A percentile compares a stretch with the other conserved stretches of the same genome.
Conservation (phyloP, 2,329 filamentous ascomycete species). For the Sporothrix luriei region DNA sequence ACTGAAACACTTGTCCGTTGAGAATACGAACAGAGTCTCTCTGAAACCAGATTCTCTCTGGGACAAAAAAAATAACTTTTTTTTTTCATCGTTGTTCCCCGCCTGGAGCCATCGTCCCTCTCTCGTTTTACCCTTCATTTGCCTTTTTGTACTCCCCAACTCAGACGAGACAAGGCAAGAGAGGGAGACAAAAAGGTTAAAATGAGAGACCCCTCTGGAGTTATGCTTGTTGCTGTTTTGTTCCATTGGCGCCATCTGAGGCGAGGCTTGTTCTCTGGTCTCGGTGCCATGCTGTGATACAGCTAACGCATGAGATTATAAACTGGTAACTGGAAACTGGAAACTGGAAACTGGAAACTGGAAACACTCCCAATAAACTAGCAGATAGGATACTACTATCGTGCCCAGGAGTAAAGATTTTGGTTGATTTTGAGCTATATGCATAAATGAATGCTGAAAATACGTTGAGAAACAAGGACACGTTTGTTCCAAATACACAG, state of each 20-base stretch:
- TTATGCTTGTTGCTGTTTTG: conserved; percentile 8
- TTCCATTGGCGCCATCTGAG: conserved; percentile 2
- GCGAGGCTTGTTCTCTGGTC: conserved; percentile 28
- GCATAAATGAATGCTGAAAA: too few relatives aligned
- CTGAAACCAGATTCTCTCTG: not conserved
- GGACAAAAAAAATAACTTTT: too few relatives aligned
- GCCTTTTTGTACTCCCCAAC: conserved; percentile 13
- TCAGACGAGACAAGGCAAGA: conserved; percentile 10
- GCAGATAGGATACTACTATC: not conserved
- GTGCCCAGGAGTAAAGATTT: not conserved
- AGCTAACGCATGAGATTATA: conserved; percentile 7
- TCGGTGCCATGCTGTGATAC: conserved; percentile 30
- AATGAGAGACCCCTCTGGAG: conserved; percentile 3
- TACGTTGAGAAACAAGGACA: not conserved
- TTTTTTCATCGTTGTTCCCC: not conserved
- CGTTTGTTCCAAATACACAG: not conserved
- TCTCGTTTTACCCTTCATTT: not conserved
- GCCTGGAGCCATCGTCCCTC: not conserved
- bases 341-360: not conserved
- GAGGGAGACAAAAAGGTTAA: not conserved
- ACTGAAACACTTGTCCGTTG: conserved; percentile 28
- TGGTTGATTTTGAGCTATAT: not conserved
- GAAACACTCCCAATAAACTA: not conserved
- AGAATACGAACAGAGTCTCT: conserved; percentile 11
- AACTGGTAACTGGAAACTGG: not conserved